A percentile compares a stretch with the other conserved stretches of the same genome.
Evolutionary conservation across 306 rosid genomes (phyloP).

Genomic region (Pyrus communis): DNA sequence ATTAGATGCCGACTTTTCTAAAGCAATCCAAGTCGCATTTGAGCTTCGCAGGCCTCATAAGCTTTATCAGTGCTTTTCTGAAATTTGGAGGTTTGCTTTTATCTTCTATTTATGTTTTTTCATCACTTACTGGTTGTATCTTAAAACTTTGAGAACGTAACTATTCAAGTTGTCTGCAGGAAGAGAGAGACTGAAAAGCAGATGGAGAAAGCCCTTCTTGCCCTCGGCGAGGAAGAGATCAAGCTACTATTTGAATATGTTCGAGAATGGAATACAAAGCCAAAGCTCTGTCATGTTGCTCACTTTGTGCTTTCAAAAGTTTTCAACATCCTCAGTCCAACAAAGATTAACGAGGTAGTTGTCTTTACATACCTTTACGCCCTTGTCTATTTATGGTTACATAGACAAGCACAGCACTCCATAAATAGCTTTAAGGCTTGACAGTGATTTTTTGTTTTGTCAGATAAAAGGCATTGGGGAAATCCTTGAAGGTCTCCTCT

Average conservation of each 20-base stretch:
- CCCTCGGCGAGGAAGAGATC: constrained; percentile 55
- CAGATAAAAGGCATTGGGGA: constrained; percentile 81
- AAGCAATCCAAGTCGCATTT: constrained; percentile 83
- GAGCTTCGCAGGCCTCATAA: constrained; percentile 79
- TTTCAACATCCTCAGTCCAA: constrained; percentile 70
- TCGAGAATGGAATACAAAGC: constrained; percentile 90
- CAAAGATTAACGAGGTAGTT: constrained; percentile 56
- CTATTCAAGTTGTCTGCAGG: constrained; percentile 43
- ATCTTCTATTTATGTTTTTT: too few relatives aligned
- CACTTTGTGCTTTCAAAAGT: constrained; percentile 69
- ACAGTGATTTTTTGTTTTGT: not conserved
- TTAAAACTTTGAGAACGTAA: not conserved
- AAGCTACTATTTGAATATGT: constrained; percentile 51
- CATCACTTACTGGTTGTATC: not conserved
- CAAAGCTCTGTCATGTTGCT: constrained; percentile 80
- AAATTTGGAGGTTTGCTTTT: constrained; percentile 66
- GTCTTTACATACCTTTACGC: not conserved
- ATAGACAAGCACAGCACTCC: not conserved
- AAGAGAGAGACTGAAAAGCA: constrained; percentile 49
- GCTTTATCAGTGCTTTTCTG: constrained; percentile 54
- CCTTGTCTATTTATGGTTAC: not conserved
- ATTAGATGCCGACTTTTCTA: constrained; percentile 68
- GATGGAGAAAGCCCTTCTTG: constrained; percentile 48
- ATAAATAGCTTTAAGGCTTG: not conserved
- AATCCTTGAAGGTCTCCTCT: constrained; percentile 72